These are phyloP conservation scores for Pontederia crassipes DNA, from an alignment of 176 grass and related monocot species.

Conservation along the genomic window DNA sequence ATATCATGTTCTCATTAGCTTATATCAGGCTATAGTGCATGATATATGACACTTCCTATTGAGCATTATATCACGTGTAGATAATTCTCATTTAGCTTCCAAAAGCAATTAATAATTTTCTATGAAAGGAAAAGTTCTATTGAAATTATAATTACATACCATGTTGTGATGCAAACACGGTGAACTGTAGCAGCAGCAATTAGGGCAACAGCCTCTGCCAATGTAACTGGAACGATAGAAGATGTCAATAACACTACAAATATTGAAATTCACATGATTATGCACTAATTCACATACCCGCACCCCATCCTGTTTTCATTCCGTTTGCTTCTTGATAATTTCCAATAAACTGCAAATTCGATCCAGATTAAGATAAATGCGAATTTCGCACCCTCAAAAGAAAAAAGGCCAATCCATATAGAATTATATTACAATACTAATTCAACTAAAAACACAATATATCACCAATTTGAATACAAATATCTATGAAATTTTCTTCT, in stretches of 20 bases:
- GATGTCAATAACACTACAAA: conserved; percentile 11
- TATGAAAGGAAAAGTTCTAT: no score
- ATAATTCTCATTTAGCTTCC: no score
- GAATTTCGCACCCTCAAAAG: not conserved
- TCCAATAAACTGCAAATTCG: conserved; percentile 72
- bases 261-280: not conserved
- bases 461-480: no score
- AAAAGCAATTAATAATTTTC: no score
- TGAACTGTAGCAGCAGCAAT: conserved; percentile 83
- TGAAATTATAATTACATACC: conserved; percentile 29
- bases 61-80: no score
- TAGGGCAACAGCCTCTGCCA: conserved; percentile 79
- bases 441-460: not conserved
- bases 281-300: conserved; percentile 42
- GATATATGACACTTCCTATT: no score
- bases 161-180: conserved; percentile 95
- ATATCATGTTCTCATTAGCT: no score
- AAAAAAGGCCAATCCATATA: not conserved
- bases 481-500: no score
- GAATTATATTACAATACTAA: not conserved
- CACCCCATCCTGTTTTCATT: conserved; percentile 88
- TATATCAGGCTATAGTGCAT: no score
- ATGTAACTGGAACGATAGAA: conserved; percentile 52
- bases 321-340: conserved; percentile 84
- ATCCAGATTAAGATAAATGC: conserved; percentile 18